Conservation (phyloP, 768 basidiomycete genomes). For the Trametes cinnabarina region DNA sequence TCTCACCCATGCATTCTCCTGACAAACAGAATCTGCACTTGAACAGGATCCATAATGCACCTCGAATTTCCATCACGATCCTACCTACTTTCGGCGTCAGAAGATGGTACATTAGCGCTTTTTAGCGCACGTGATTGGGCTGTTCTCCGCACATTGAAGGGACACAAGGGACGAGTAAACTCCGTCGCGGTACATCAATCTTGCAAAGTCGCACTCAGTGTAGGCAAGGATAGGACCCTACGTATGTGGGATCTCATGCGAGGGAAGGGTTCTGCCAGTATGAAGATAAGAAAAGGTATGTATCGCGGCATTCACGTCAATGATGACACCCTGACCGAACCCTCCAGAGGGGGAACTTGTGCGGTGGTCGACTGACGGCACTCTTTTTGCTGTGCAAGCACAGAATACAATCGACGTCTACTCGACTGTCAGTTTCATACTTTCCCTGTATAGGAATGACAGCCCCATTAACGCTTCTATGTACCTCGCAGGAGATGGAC, state of each 20-base stretch:
- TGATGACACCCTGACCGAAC: not conserved
- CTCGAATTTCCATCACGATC: conserved; percentile 85
- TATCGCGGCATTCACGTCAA: not conserved
- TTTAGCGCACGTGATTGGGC: conserved; percentile 95
- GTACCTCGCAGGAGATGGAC: conserved; percentile 63
- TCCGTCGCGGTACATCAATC: conserved; percentile 89
- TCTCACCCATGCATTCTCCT: not conserved
- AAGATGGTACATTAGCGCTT: conserved; percentile 86
- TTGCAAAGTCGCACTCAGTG: conserved; percentile 86
- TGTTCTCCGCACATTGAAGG: conserved; percentile 81
- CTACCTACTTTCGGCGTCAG: conserved; percentile 87
- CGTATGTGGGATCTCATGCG: conserved; percentile 99
- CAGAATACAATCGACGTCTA: conserved; percentile 80
- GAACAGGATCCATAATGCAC: conserved; percentile 89
- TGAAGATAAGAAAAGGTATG: conserved; percentile 84
- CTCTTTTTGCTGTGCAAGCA: conserved; percentile 76
- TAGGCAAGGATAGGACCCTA: conserved; percentile 84
- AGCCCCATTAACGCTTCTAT: not conserved
- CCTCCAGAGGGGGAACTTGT: conserved; percentile 86
- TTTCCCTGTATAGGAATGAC: not conserved
- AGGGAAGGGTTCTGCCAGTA: conserved; percentile 85
- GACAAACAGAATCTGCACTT: not conserved
- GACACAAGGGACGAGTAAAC: conserved; percentile 93
- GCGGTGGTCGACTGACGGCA: conserved; percentile 78
- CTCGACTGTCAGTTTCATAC: conserved; percentile 40